Conservation (phyloP, 2,329 filamentous ascomycete species). For the Monilinia fructicola region DNA sequence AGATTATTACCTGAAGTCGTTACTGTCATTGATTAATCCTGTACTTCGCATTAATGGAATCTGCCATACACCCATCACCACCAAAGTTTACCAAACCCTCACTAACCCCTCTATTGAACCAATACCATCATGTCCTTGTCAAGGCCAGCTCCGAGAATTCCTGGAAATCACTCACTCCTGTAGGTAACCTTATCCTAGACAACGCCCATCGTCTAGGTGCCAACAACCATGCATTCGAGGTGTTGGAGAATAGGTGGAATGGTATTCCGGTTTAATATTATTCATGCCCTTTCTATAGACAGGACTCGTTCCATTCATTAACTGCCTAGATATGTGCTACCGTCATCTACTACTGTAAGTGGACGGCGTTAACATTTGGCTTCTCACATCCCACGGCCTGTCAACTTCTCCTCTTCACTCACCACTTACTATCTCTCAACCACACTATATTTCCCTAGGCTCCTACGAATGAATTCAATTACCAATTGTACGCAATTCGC, state of each 20-base stretch:
- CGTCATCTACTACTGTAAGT: not conserved
- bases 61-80: not conserved
- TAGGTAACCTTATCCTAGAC: constrained; percentile 12
- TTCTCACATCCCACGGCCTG: not conserved
- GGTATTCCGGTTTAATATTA: not conserved
- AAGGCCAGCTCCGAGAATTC: constrained; percentile 1
- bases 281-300: not conserved
- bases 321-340: constrained; percentile 17
- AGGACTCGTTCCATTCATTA: not conserved
- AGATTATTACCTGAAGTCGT: constrained; percentile 8
- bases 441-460: not conserved
- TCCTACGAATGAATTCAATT: constrained; percentile 7
- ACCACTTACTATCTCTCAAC: not conserved
- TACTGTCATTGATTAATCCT: constrained; percentile 4
- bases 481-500: not conserved
- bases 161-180: constrained; percentile 1
- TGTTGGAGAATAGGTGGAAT: not conserved
- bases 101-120: constrained; percentile 5
- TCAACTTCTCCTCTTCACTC: constrained; percentile 6
- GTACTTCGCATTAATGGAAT: not conserved
- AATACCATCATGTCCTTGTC: not conserved
- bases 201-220: constrained; percentile 1
- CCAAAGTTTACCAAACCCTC: not conserved
- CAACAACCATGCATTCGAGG: not conserved
- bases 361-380: constrained; percentile 4